phyloP scores from a whole-genome alignment of 768 basidiomycete genomes.

The Mycena belliarum region DNA sequence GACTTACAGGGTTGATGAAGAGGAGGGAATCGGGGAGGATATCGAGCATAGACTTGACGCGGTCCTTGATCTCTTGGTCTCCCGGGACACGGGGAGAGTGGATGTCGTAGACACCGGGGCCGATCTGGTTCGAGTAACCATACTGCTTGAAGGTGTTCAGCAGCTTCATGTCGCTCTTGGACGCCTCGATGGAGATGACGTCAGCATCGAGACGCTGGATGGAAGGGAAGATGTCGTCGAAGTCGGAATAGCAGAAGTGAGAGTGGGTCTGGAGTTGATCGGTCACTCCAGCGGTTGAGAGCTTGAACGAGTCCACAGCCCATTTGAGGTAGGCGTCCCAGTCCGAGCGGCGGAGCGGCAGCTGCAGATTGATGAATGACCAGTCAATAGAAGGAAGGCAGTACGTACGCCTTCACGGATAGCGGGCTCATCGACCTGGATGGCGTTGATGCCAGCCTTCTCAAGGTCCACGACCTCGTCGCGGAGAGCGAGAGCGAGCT shows the following conservation, averaged over 20 bases:
- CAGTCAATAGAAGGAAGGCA: neutral
- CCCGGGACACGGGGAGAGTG: conserved; percentile 98
- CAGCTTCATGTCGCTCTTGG: conserved; percentile 98
- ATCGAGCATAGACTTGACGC: conserved; percentile 79
- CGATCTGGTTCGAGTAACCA: conserved; percentile 96
- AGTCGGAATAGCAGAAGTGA: conserved; percentile 99
- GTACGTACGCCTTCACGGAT: conserved; percentile 93
- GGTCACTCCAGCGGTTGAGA: conserved; percentile 93
- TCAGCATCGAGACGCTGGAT: conserved; percentile 97
- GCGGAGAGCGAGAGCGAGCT: conserved; percentile 95
- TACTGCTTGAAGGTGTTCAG: conserved; percentile 92
- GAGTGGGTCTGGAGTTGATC: conserved; percentile 96
- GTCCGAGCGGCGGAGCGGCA: conserved; percentile 94
- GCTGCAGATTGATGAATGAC: conserved; percentile 39
- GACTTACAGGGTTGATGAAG: conserved; percentile 77
- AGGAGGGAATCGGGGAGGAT: conserved; percentile 81
- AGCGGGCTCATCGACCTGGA: conserved; percentile 99
- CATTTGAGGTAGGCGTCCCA: conserved; percentile 96
- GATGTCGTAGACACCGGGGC: conserved; percentile 98
- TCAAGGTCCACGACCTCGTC: conserved; percentile 98
- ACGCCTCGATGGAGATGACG: conserved; percentile 98
- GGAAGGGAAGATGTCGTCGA: conserved; percentile 97
- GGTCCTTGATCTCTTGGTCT: conserved; percentile 91
- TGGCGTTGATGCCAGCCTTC: conserved; percentile 93
- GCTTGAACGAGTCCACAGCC: conserved; percentile 99